Percentiles rank a stretch among this genome's conserved stretches.
Evolutionary conservation across 2,329 filamentous ascomycete genomes (phyloP).

Genomic region (Rachicladosporium sp.): DNA sequence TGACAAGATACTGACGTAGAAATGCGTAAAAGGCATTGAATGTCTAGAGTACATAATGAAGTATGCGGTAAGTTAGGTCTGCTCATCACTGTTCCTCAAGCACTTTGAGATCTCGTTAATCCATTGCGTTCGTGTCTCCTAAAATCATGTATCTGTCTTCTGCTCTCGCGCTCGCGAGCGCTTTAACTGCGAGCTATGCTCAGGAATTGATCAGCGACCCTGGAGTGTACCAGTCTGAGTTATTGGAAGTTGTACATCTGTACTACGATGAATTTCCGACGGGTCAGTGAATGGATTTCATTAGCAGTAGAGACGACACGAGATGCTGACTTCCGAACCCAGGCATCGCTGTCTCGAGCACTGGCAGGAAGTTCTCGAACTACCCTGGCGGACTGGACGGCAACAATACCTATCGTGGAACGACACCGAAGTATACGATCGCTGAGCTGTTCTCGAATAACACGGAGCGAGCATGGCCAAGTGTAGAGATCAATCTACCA

Average conservation of each 20-base stretch:
- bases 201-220: constrained; percentile 20
- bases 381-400: constrained; percentile 38
- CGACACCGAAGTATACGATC: constrained; percentile 35
- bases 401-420: constrained; percentile 33
- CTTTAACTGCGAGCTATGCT: constrained; percentile 1
- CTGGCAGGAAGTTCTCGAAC: constrained; percentile 40
- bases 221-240: constrained; percentile 27
- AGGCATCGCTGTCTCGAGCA: constrained; percentile 39
- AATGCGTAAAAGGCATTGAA: too few species aligned
- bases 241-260: constrained; percentile 36
- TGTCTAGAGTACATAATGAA: too few species aligned
- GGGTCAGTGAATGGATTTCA: constrained; percentile 14
- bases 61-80: too few species aligned
- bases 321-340: constrained; percentile 6
- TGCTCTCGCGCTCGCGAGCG: constrained; percentile 1
- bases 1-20: too few species aligned
- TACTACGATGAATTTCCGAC: constrained; percentile 41
- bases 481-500: constrained; percentile 34
- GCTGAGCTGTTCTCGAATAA: constrained; percentile 33
- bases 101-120: too few species aligned
- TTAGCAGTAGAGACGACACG: background rate
- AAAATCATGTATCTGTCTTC: background rate
- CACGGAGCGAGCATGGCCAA: constrained; percentile 34
- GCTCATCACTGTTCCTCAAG: too few species aligned
- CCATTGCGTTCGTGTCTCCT: too few species aligned